Evolutionary conservation across 1,284 basidiomycete genomes (phyloP).

Genomic region (Sphagnurus paluster): DNA sequence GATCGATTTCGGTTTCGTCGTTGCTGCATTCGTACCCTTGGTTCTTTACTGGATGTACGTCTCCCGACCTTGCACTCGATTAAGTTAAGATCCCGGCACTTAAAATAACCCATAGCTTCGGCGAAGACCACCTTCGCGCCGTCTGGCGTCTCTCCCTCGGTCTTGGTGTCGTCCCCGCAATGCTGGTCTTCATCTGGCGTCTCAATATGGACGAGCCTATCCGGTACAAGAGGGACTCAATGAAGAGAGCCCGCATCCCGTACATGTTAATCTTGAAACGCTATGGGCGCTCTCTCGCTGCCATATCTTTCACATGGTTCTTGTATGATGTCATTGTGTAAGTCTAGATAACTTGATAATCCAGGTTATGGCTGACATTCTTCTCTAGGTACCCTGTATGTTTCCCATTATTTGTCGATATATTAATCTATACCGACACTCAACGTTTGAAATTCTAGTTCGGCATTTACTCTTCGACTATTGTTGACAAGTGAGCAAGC

Average conservation of each 20-base stretch:
- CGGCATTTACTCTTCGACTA: slow-evolving; percentile 82
- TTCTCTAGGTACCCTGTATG: slow-evolving; percentile 59
- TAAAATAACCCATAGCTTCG: slow-evolving; percentile 50
- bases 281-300: slow-evolving; percentile 73
- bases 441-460: slow-evolving; percentile 53
- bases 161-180: slow-evolving; percentile 83
- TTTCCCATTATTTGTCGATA: slow-evolving; percentile 8
- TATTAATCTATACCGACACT: neutral
- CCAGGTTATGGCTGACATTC: neutral
- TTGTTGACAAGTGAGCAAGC: slow-evolving; percentile 58
- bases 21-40: slow-evolving; percentile 82
- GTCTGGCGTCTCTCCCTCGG: slow-evolving; percentile 91
- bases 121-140: slow-evolving; percentile 76
- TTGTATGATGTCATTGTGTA: slow-evolving; percentile 82
- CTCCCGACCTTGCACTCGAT: no score
- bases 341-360: slow-evolving; percentile 25
- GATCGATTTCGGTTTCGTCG: slow-evolving; percentile 89
- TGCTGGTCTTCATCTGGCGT: slow-evolving; percentile 85
- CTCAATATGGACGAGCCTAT: slow-evolving; percentile 81
- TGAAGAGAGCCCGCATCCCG: slow-evolving; percentile 74
- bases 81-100: neutral
- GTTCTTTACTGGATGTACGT: slow-evolving; percentile 84
- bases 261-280: slow-evolving; percentile 80
- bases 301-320: slow-evolving; percentile 81
- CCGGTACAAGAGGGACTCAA: slow-evolving; percentile 70